These are phyloP conservation scores for Microdochium nivale DNA, from an alignment of 2,329 filamentous ascomycete genomes.

Conservation along the genomic window DNA sequence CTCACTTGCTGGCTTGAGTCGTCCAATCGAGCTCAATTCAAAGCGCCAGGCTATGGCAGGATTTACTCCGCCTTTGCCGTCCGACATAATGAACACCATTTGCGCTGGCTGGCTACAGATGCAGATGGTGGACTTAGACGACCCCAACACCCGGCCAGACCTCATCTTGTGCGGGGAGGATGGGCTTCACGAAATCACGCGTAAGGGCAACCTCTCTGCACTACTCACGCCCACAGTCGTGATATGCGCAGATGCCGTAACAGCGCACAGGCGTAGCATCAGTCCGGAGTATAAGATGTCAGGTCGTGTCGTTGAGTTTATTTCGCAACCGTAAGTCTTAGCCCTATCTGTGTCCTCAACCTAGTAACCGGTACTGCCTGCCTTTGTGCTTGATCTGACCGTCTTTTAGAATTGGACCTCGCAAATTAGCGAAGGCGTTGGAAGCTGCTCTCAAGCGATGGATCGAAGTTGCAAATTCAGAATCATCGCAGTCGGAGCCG, in stretches of 20 bases:
- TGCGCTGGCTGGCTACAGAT: slow-evolving; percentile 24
- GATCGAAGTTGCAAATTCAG: slow-evolving; percentile 8
- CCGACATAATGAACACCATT: slow-evolving; percentile 11
- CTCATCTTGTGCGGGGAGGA: slow-evolving; percentile 15
- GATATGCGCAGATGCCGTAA: not conserved
- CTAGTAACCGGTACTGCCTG: not conserved
- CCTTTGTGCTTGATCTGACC: not conserved
- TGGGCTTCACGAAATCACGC: slow-evolving; percentile 2
- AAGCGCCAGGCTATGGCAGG: slow-evolving; percentile 9
- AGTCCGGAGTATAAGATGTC: not conserved
- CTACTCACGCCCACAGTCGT: not conserved
- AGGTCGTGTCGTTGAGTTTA: slow-evolving; percentile 21
- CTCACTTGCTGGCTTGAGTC: not conserved
- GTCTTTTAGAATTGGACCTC: slow-evolving; percentile 21
- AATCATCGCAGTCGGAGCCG: not conserved
- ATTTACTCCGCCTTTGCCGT: slow-evolving; percentile 4
- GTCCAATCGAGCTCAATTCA: not conserved
- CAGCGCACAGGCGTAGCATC: not conserved
- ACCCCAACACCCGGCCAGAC: slow-evolving; percentile 7
- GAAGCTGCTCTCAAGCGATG: not conserved
- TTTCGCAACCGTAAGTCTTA: slow-evolving; percentile 23
- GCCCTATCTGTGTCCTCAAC: not conserved
- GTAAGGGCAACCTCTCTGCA: not conserved
- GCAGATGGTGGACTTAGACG: slow-evolving; percentile 11
- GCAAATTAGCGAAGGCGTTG: slow-evolving; percentile 25